Evolutionary conservation across 306 rosid genomes (phyloP).

Genomic region (Castanospermum australe): DNA sequence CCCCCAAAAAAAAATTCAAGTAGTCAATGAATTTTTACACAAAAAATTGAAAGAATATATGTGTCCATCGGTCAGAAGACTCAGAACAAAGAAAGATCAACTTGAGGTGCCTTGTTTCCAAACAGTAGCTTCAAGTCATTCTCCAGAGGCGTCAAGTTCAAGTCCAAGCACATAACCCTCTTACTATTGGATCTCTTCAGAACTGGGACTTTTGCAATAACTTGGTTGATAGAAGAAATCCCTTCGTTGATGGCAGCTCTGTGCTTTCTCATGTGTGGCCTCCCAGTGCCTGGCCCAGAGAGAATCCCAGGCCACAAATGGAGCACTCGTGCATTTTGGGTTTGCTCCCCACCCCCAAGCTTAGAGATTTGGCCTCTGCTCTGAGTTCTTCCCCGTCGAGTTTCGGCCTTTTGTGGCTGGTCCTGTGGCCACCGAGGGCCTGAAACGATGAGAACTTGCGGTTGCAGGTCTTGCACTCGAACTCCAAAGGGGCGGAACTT

Average conservation of each 20-base stretch:
- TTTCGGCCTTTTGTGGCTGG: constrained; percentile 44
- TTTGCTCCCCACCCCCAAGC: background rate
- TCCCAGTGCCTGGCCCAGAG: constrained; percentile 81
- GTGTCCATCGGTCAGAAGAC: background rate
- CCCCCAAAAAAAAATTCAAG: background rate
- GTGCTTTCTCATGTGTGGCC: constrained; percentile 88
- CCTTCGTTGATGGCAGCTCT: constrained; percentile 9
- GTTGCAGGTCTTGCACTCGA: constrained; percentile 45
- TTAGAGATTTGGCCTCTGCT: background rate
- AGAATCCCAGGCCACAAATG: constrained; percentile 61
- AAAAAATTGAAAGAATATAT: constrained; percentile 12
- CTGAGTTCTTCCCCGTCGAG: background rate
- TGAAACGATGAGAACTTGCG: constrained; percentile 52
- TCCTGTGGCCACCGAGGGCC: constrained; percentile 45
- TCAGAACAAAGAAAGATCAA: constrained; percentile 36
- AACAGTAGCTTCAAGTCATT: constrained; percentile 77
- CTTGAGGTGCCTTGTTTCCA: constrained; percentile 65
- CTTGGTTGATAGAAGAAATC: constrained; percentile 22
- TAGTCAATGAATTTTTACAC: background rate
- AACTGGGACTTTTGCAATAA: constrained; percentile 34
- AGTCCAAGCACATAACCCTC: constrained; percentile 59
- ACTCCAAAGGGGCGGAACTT: background rate
- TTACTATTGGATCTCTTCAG: constrained; percentile 54
- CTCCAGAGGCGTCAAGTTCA: constrained; percentile 81
- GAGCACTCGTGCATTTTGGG: constrained; percentile 55